phyloP scores from a whole-genome alignment of 2,329 filamentous ascomycete species.

The Sordariomycetes sp. region DNA sequence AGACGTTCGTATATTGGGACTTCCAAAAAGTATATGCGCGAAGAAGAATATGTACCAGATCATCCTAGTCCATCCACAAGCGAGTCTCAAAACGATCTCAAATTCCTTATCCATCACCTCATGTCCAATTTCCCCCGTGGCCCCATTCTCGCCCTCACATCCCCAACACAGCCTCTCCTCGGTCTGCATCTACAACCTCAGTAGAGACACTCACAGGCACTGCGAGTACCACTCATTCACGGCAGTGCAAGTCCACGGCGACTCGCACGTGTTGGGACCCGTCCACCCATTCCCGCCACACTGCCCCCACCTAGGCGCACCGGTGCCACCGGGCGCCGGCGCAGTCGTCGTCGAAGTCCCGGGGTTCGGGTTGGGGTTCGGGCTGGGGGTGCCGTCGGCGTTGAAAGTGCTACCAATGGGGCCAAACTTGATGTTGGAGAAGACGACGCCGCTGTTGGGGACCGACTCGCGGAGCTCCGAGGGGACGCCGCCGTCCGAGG shows the following conservation, averaged over 20 bases:
- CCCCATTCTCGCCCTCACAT: too few relatives aligned
- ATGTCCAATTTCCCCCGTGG: too few relatives aligned
- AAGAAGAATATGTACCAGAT: too few relatives aligned
- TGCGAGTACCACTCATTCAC: constrained; percentile 26
- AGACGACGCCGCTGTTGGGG: constrained; percentile 20
- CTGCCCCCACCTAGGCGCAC: constrained; percentile 18
- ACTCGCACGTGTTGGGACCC: constrained; percentile 20
- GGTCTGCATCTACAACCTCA: background rate
- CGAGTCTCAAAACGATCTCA: too few relatives aligned
- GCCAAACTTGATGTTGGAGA: constrained; percentile 35
- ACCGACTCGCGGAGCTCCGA: constrained; percentile 9
- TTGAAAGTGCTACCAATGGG: constrained; percentile 26
- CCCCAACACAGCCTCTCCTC: too few relatives aligned
- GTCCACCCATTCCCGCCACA: constrained; percentile 21
- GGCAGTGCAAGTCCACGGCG: constrained; percentile 20
- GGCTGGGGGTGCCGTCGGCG: background rate
- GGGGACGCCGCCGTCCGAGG: constrained; percentile 12
- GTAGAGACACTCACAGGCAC: constrained; percentile 18
- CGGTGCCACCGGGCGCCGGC: constrained; percentile 11
- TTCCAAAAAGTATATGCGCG: too few relatives aligned
- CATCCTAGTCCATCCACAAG: too few relatives aligned
- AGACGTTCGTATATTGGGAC: too few relatives aligned
- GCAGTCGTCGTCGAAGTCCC: constrained; percentile 6
- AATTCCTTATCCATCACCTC: too few relatives aligned
- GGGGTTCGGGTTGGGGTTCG: background rate